A percentile compares a stretch with the other conserved stretches of the same genome.
These are phyloP conservation scores for Aspergillus cejpii DNA, from an alignment of 2,329 filamentous ascomycete genomes.

Conservation along the genomic window DNA sequence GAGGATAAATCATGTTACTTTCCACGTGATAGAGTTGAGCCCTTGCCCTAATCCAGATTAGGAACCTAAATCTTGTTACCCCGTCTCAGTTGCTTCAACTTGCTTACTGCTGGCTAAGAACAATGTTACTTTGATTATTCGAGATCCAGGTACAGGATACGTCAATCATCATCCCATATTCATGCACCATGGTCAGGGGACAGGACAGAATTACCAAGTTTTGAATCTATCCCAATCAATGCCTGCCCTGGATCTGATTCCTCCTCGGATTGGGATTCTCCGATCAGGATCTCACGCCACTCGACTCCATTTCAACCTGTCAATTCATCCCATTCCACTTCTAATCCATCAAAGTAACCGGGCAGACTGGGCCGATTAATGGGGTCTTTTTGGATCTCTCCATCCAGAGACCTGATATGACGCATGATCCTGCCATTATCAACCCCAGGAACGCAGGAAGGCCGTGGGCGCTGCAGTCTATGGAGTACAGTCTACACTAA, in stretches of 20 bases:
- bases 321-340: constrained; percentile 11
- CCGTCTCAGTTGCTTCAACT: no score
- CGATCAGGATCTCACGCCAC: constrained; percentile 18
- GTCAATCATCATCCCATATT: neutral
- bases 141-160: no score
- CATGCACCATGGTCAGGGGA: neutral
- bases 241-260: neutral
- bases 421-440: constrained; percentile 9
- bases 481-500: neutral
- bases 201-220: neutral
- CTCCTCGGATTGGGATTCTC: constrained; percentile 2
- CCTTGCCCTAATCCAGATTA: no score
- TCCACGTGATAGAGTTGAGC: no score
- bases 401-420: neutral
- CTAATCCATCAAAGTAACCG: constrained; percentile 7
- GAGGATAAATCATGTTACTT: no score
- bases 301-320: constrained; percentile 18
- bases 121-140: no score
- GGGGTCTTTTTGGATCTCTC: constrained; percentile 6
- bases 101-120: constrained; percentile 5
- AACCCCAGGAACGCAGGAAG: constrained; percentile 2
- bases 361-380: constrained; percentile 3
- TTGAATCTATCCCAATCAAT: neutral
- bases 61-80: no score
- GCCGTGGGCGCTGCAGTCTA: neutral